These are phyloP conservation scores for Pseudodiploospora longispora DNA, from an alignment of 2,329 filamentous ascomycete species.

Conservation along the genomic window DNA sequence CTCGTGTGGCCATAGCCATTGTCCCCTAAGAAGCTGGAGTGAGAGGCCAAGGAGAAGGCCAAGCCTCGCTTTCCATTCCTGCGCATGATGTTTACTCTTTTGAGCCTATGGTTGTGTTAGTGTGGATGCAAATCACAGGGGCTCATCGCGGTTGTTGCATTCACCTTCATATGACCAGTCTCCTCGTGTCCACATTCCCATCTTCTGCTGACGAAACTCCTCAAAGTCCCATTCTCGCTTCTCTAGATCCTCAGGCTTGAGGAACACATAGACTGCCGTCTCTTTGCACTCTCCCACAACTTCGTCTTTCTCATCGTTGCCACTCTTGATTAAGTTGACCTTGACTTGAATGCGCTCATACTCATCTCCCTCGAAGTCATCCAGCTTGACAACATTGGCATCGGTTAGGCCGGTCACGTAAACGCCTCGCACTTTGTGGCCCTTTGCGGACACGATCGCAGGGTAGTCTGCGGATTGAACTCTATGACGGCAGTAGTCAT, in stretches of 20 bases:
- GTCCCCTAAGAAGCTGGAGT: too few relatives aligned
- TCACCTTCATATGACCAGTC: slow-evolving; percentile 37
- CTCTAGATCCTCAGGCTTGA: slow-evolving; percentile 48
- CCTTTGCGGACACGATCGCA: slow-evolving; percentile 54
- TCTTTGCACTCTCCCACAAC: slow-evolving; percentile 38
- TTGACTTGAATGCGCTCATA: slow-evolving; percentile 52
- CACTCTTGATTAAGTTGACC: slow-evolving; percentile 43
- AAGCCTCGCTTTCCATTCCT: too few relatives aligned
- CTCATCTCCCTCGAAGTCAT: slow-evolving; percentile 73
- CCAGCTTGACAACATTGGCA: slow-evolving; percentile 66
- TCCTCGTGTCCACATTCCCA: slow-evolving; percentile 45
- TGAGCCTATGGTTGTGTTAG: too few relatives aligned
- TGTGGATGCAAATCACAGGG: too few relatives aligned
- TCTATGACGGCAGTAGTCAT: slow-evolving; percentile 61
- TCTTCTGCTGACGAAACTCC: slow-evolving; percentile 70
- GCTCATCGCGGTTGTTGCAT: slow-evolving; percentile 2
- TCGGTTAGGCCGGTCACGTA: slow-evolving; percentile 72
- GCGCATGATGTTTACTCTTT: too few relatives aligned
- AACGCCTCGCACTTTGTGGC: slow-evolving; percentile 61
- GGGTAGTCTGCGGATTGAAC: slow-evolving; percentile 72
- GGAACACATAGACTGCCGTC: slow-evolving; percentile 60
- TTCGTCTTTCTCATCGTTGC: slow-evolving; percentile 23
- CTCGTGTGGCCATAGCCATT: too few relatives aligned
- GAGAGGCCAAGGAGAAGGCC: too few relatives aligned
- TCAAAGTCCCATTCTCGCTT: slow-evolving; percentile 80